Conservation (phyloP, 331 rosid genomes). For the Dryas integrifolia region DNA sequence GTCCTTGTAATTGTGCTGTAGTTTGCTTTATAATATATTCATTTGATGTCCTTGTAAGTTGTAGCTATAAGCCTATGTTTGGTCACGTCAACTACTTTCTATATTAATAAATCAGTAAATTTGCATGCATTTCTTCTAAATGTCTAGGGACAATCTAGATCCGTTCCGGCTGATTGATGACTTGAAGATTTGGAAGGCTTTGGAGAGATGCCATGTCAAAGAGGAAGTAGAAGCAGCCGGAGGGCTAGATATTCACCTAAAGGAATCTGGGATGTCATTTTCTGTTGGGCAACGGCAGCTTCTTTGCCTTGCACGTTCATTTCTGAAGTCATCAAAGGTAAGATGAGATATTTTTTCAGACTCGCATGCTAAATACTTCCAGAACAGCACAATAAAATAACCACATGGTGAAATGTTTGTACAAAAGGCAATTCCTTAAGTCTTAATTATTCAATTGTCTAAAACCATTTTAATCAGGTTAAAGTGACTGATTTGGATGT, state of each 20-base stretch:
- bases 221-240: slow-evolving; percentile 80
- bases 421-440: not conserved
- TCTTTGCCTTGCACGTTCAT: slow-evolving; percentile 95
- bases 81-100: not conserved
- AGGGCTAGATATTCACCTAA: slow-evolving; percentile 66
- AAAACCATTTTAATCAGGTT: too few species aligned
- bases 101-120: not conserved
- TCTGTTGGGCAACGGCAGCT: slow-evolving; percentile 95
- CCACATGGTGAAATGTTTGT: not conserved
- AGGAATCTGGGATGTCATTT: slow-evolving; percentile 68
- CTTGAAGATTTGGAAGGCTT: slow-evolving; percentile 64
- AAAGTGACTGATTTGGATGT: too few species aligned
- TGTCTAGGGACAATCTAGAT: slow-evolving; percentile 81
- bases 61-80: not conserved
- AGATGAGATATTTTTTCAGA: not conserved
- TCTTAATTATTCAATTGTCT: not conserved
- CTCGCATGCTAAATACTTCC: not conserved
- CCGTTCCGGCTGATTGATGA: slow-evolving; percentile 64
- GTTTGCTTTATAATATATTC: slow-evolving; percentile 17
- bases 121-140: slow-evolving; percentile 9
- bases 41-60: not conserved
- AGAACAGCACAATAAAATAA: not conserved
- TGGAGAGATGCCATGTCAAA: slow-evolving; percentile 80
- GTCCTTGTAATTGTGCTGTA: slow-evolving; percentile 9
- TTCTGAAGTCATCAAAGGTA: slow-evolving; percentile 82